Conservation (phyloP, 345 rosid species). For the Gossypioides kirkii region DNA sequence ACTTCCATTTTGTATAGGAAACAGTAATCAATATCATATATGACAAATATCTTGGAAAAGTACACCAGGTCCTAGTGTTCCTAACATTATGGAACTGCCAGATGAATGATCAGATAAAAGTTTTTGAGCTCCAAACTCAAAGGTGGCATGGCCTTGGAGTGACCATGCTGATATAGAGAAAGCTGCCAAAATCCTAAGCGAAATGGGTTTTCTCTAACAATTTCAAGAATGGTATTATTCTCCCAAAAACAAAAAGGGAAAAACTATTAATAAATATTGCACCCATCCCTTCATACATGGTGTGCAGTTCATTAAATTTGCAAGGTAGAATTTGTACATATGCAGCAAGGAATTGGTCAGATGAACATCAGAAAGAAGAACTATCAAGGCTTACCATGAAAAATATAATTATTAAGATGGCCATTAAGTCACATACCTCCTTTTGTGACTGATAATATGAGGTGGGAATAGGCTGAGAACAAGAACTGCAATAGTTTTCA, state of each 20-base stretch:
- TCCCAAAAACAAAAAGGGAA: not conserved
- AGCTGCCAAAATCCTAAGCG: not conserved
- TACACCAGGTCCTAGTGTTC: not conserved
- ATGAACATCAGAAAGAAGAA: not conserved
- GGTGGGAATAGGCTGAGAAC: constrained; percentile 64
- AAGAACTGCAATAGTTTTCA: constrained; percentile 67
- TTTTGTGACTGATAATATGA: constrained; percentile 79
- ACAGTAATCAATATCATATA: not conserved
- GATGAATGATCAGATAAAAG: not conserved
- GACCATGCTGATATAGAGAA: not conserved
- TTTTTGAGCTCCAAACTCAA: not conserved
- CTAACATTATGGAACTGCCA: not conserved
- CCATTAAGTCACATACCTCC: constrained; percentile 47
- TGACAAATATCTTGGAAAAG: not conserved
- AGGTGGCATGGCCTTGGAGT: not conserved
- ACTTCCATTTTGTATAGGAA: not conserved
- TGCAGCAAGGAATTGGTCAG: not conserved
- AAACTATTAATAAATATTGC: not conserved
- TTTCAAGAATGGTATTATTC: not conserved
- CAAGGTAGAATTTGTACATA: not conserved
- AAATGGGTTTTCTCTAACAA: not conserved
- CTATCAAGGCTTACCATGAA: not conserved
- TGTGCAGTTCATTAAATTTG: not conserved
- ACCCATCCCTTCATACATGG: not conserved
- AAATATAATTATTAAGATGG: not conserved